Percentiles rank a stretch among this genome's conserved stretches.
Evolutionary conservation across 148 eudicot species (phyloP).

Genomic region (Mesembryanthemum crystallinum): DNA sequence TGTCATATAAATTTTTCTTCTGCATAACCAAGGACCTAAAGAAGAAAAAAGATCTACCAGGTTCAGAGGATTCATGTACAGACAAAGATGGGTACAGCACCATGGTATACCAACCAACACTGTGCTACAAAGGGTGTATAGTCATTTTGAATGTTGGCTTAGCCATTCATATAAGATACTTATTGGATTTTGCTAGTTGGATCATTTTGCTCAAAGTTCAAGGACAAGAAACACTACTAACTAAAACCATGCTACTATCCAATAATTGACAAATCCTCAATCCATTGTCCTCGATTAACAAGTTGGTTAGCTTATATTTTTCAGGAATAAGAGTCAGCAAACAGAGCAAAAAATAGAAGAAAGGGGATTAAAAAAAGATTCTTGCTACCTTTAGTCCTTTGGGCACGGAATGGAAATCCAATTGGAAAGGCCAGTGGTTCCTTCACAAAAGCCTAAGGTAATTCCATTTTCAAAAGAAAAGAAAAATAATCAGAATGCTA

Average conservation of each 20-base stretch:
- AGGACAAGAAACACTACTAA: not conserved
- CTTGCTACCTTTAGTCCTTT: not conserved
- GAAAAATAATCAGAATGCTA: not conserved
- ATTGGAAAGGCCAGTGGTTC: not conserved
- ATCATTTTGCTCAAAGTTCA: not conserved
- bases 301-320: not conserved
- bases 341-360: not conserved
- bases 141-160: not conserved
- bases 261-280: not conserved
- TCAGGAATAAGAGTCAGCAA: not conserved
- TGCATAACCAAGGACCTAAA: not conserved
- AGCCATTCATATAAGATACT: not conserved
- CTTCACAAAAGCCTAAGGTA: not conserved
- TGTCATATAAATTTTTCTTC: not conserved
- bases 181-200: not conserved
- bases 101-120: constrained; percentile 1
- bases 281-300: not conserved
- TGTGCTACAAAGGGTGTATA: not conserved
- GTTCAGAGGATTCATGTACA: not conserved
- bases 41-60: not conserved
- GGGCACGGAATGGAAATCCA: not conserved
- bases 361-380: not conserved
- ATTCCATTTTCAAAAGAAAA: not conserved
- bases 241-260: not conserved
- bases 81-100: not conserved